These are phyloP conservation scores for Aspergillus persii DNA, from an alignment of 2,329 filamentous ascomycete species.

Conservation along the genomic window DNA sequence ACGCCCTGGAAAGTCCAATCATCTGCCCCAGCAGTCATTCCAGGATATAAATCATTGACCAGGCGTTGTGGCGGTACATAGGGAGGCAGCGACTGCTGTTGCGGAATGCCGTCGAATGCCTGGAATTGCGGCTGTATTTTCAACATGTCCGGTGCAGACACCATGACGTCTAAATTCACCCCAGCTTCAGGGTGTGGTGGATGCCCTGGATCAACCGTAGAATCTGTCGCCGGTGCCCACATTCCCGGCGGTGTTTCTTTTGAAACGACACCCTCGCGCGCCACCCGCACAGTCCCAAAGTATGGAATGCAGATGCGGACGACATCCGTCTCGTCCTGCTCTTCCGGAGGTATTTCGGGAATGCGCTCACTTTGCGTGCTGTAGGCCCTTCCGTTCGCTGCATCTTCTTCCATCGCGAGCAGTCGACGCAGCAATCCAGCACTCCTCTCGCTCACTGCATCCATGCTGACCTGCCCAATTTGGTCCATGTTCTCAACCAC, in stretches of 20 bases:
- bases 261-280: conserved; percentile 7
- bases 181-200: too few relatives aligned
- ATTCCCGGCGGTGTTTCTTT: not conserved
- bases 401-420: conserved; percentile 18
- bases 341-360: not conserved
- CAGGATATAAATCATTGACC: not conserved
- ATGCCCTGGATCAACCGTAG: too few relatives aligned
- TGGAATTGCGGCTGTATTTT: not conserved
- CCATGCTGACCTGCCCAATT: conserved; percentile 25
- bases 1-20: conserved; percentile 9
- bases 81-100: too few relatives aligned
- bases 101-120: not conserved
- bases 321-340: conserved; percentile 4
- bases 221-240: too few relatives aligned
- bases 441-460: conserved; percentile 30
- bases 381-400: conserved; percentile 2
- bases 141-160: too few relatives aligned
- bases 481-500: conserved; percentile 36
- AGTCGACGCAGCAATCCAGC: conserved; percentile 16
- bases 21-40: not conserved
- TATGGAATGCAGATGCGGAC: conserved; percentile 45
- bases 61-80: not conserved
- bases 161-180: too few relatives aligned
- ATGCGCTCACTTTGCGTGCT: conserved; percentile 2
- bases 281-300: conserved; percentile 42